phyloP scores from a whole-genome alignment of 441 rosid genomes.

The Melastoma candidum region DNA sequence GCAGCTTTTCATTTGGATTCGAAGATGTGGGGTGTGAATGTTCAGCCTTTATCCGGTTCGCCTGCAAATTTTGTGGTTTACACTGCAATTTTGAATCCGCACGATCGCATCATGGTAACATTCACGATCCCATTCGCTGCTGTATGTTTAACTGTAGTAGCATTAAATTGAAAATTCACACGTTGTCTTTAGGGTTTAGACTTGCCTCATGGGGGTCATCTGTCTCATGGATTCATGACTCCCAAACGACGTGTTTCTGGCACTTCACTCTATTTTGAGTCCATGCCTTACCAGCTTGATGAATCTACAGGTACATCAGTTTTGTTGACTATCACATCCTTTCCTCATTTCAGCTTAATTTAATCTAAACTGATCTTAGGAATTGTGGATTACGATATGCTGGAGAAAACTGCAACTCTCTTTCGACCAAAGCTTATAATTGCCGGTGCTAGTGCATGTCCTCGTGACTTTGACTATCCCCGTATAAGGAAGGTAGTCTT shows the following conservation, averaged over 20 bases:
- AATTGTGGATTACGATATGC: slow-evolving; percentile 79
- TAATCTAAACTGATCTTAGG: slow-evolving; percentile 31
- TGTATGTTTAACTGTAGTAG: not conserved
- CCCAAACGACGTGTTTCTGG: slow-evolving; percentile 85
- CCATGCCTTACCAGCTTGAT: slow-evolving; percentile 89
- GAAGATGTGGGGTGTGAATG: slow-evolving; percentile 82
- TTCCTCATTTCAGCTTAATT: no score
- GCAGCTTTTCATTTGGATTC: slow-evolving; percentile 66
- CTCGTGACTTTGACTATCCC: slow-evolving; percentile 86
- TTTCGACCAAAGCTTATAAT: slow-evolving; percentile 88
- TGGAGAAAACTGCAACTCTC: slow-evolving; percentile 71
- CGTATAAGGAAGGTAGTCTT: slow-evolving; percentile 70
- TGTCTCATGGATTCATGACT: slow-evolving; percentile 98
- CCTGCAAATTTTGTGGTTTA: slow-evolving; percentile 94
- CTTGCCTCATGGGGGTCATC: slow-evolving; percentile 87
- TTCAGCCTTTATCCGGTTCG: slow-evolving; percentile 91
- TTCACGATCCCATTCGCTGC: slow-evolving; percentile 1
- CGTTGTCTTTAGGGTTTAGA: slow-evolving; percentile 55
- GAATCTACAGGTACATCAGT: slow-evolving; percentile 58
- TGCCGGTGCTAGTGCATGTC: slow-evolving; percentile 94
- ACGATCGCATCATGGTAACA: slow-evolving; percentile 78
- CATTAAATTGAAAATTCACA: slow-evolving; percentile 1
- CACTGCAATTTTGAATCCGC: slow-evolving; percentile 75
- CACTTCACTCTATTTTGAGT: slow-evolving; percentile 87
- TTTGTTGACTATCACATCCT: no score